Conservation (phyloP, 176 grass and related monocot genomes). For the bread wheat (Triticum aestivum) region IWGSC_CS_RefSeq_v2.1 NC_057812.1:592952338-592952837, state of each 20-base stretch:
- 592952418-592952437: constrained; percentile 16
- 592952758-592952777: background rate
- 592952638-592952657: background rate
- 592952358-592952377: constrained; percentile 9
- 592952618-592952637: background rate
- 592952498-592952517: background rate
- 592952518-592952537: background rate
- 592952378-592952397: constrained; percentile 4
- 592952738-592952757: background rate
- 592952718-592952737: background rate
- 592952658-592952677: background rate
- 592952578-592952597: constrained; percentile 15
- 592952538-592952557: background rate
- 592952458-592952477: background rate
- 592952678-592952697: background rate
- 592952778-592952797: background rate
- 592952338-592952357: constrained; percentile 13
- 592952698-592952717: background rate
- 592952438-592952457: background rate
- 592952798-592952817: background rate
- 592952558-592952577: constrained; percentile 15
- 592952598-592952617: constrained; percentile 24
- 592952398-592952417: constrained; percentile 20
- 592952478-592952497: background rate
- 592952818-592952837: background rate